Evolutionary conservation across 2,329 filamentous ascomycete species (phyloP).

Genomic region (Fusarium goolgardi): DNA sequence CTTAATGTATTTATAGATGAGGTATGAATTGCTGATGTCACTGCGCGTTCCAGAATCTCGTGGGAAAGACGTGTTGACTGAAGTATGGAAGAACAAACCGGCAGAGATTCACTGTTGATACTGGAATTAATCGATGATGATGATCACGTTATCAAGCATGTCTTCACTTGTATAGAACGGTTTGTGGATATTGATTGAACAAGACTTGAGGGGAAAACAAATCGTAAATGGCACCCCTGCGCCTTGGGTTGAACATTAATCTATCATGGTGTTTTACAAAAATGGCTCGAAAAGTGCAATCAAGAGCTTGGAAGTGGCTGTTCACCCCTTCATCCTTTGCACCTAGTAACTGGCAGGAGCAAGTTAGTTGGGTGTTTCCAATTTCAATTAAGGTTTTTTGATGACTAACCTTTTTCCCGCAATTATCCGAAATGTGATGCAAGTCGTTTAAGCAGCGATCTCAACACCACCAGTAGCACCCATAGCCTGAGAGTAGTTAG

Average conservation of each 20-base stretch:
- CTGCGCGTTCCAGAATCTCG: too few relatives aligned
- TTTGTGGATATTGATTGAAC: too few relatives aligned
- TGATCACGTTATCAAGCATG: too few relatives aligned
- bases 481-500: slow-evolving; percentile 55
- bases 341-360: background rate
- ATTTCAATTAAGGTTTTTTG: background rate
- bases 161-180: too few relatives aligned
- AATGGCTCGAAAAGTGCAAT: slow-evolving; percentile 10
- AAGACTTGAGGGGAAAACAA: background rate
- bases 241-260: slow-evolving; percentile 12
- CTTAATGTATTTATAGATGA: too few relatives aligned
- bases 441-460: slow-evolving; percentile 57
- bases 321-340: background rate
- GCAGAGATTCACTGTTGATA: too few relatives aligned
- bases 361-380: background rate
- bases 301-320: background rate
- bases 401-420: slow-evolving; percentile 2
- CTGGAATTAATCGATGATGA: too few relatives aligned
- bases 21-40: too few relatives aligned
- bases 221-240: slow-evolving; percentile 4
- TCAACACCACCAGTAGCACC: slow-evolving; percentile 82
- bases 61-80: too few relatives aligned
- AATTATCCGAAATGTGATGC: slow-evolving; percentile 8
- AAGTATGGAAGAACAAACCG: too few relatives aligned
- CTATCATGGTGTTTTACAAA: slow-evolving; percentile 12